Conservation (phyloP, 2,329 filamentous ascomycete species). For the Aspergillus phoenicis region DNA sequence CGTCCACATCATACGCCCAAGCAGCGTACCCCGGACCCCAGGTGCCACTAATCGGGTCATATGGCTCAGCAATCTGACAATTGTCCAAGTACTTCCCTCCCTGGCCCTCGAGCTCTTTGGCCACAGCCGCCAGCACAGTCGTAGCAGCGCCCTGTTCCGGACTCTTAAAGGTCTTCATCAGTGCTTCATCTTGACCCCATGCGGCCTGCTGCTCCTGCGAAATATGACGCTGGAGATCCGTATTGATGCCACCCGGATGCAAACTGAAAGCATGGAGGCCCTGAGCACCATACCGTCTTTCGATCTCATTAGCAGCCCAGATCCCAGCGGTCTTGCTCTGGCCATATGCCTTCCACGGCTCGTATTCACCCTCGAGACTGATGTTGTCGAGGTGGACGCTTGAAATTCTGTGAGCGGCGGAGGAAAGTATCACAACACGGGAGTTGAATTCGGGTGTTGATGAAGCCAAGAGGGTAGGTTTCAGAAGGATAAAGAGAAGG, state of each 20-base stretch:
- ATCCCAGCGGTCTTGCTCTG: slow-evolving; percentile 57
- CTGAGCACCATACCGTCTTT: slow-evolving; percentile 49
- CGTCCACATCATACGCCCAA: too few relatives aligned
- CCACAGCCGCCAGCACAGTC: not conserved
- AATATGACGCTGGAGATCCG: slow-evolving; percentile 9
- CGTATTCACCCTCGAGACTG: slow-evolving; percentile 37
- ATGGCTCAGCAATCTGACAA: not conserved
- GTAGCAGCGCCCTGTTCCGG: slow-evolving; percentile 7
- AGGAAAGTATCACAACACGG: slow-evolving; percentile 53
- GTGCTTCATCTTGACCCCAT: too few relatives aligned
- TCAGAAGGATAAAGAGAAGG: slow-evolving; percentile 55
- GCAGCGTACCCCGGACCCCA: not conserved
- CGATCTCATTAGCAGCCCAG: slow-evolving; percentile 55
- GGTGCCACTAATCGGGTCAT: not conserved
- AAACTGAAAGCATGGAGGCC: slow-evolving; percentile 50
- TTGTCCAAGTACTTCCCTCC: slow-evolving; percentile 9
- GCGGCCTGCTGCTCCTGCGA: not conserved
- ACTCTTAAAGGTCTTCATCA: not conserved
- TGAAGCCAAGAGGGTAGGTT: slow-evolving; percentile 25
- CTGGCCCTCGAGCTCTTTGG: not conserved
- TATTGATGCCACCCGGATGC: slow-evolving; percentile 46
- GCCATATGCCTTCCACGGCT: slow-evolving; percentile 47
- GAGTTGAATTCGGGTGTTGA: slow-evolving; percentile 44
- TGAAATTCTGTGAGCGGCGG: slow-evolving; percentile 45
- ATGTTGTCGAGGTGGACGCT: slow-evolving; percentile 36